These are phyloP conservation scores for Vitellaria paradoxa DNA, from an alignment of 179 eudicot species.

Conservation along the genomic window DNA sequence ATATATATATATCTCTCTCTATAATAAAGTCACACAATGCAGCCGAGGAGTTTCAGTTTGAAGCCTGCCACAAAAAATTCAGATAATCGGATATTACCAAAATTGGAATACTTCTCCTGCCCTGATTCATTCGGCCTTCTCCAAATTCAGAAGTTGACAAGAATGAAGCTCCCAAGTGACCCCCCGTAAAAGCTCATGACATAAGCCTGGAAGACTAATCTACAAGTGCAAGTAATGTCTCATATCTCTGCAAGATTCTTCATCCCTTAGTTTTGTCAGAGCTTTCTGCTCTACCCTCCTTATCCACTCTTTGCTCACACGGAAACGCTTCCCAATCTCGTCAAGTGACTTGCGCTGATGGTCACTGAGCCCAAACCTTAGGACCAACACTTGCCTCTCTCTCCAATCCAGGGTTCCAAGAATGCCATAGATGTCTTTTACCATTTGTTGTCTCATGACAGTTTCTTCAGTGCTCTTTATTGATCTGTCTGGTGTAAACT, in stretches of 20 bases:
- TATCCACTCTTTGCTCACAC: slow-evolving; percentile 89
- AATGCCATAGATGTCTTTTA: slow-evolving; percentile 43
- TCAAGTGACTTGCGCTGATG: slow-evolving; percentile 60
- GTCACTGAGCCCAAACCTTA: slow-evolving; percentile 64
- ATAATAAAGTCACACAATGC: not conserved
- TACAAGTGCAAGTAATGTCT: slow-evolving; percentile 48
- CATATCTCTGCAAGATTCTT: slow-evolving; percentile 37
- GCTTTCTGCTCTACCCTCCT: slow-evolving; percentile 64
- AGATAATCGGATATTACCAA: not conserved
- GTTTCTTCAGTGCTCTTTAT: slow-evolving; percentile 52
- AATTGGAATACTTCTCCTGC: not conserved
- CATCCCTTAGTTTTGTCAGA: slow-evolving; percentile 49
- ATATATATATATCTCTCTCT: too few species aligned
- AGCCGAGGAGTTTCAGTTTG: not conserved
- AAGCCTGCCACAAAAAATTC: not conserved
- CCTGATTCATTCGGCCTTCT: slow-evolving; percentile 1
- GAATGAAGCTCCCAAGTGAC: not conserved
- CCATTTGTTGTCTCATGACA: slow-evolving; percentile 53
- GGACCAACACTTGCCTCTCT: slow-evolving; percentile 55
- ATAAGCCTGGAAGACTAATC: not conserved
- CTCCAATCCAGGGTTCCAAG: slow-evolving; percentile 46
- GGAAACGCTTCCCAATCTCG: slow-evolving; percentile 64
- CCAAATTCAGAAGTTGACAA: not conserved
- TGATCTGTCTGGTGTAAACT: slow-evolving; percentile 57
- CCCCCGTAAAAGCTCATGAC: not conserved